These are phyloP conservation scores for Tubosaeta brunneosetosa DNA, from an alignment of 768 basidiomycete genomes.

Conservation along the genomic window DNA sequence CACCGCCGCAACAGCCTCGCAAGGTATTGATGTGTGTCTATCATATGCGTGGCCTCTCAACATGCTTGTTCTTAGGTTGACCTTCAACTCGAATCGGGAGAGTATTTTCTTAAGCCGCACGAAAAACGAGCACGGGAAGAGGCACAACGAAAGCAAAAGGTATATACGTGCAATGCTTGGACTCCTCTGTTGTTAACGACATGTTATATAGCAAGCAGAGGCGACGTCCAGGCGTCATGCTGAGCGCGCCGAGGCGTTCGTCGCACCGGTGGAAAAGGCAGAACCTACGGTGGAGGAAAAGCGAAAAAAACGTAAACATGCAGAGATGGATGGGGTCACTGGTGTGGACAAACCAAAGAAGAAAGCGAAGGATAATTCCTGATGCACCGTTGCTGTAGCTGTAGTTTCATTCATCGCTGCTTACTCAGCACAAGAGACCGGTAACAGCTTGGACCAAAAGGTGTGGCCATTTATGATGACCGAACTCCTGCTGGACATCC, in stretches of 20 bases:
- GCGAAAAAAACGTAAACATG: constrained; percentile 50
- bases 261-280: constrained; percentile 78
- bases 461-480: constrained; percentile 14
- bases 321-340: constrained; percentile 35
- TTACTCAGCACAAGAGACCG: constrained; percentile 25
- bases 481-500: constrained; percentile 4
- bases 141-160: constrained; percentile 69
- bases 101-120: constrained; percentile 92
- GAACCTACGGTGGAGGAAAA: constrained; percentile 78
- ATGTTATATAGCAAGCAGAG: constrained; percentile 64
- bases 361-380: constrained; percentile 25
- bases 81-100: constrained; percentile 91
- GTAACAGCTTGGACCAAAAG: constrained; percentile 5
- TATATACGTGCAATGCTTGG: background rate
- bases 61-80: constrained; percentile 55
- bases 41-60: constrained; percentile 4
- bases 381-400: background rate
- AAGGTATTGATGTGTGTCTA: constrained; percentile 51
- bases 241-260: constrained; percentile 81
- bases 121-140: constrained; percentile 80
- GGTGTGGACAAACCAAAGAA: constrained; percentile 39
- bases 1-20: constrained; percentile 87
- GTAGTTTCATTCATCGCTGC: constrained; percentile 3
- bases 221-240: constrained; percentile 64
- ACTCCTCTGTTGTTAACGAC: background rate